These are phyloP conservation scores for Panaeolus papilionaceus DNA, from an alignment of 768 basidiomycete species.

Conservation along the genomic window DNA sequence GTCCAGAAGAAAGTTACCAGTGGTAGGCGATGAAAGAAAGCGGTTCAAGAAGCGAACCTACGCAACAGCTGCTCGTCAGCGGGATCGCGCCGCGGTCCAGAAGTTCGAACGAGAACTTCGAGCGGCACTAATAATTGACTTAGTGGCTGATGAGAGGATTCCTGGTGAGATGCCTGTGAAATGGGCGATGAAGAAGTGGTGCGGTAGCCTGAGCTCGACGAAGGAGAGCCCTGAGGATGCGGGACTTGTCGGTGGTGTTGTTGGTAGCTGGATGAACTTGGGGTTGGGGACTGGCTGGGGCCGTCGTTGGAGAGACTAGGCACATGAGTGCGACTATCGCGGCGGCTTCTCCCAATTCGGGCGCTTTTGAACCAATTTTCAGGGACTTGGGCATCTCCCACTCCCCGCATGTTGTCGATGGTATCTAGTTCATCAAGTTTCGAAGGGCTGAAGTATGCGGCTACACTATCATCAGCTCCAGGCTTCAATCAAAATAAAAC, in stretches of 20 bases:
- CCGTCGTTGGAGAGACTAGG: constrained; percentile 12
- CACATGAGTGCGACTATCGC: constrained; percentile 52
- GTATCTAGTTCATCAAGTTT: constrained; percentile 74
- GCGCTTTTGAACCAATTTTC: constrained; percentile 84
- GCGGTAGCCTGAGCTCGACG: constrained; percentile 37
- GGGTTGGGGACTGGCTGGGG: constrained; percentile 20
- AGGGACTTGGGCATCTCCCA: constrained; percentile 72
- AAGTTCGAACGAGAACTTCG: constrained; percentile 60
- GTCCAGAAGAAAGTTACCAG: neutral
- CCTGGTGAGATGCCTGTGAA: constrained; percentile 42
- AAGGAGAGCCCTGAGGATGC: constrained; percentile 32
- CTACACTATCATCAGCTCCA: constrained; percentile 48
- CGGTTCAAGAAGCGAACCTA: constrained; percentile 50
- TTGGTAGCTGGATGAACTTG: constrained; percentile 18
- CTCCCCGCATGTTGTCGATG: constrained; percentile 70
- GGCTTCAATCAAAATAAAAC: constrained; percentile 16
- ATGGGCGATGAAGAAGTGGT: constrained; percentile 45
- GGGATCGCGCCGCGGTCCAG: constrained; percentile 64
- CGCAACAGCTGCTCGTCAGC: constrained; percentile 69
- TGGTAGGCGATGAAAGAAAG: neutral
- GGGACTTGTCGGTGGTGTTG: constrained; percentile 30
- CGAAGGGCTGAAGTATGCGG: constrained; percentile 86
- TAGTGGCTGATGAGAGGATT: constrained; percentile 30
- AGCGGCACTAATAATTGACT: constrained; percentile 65
- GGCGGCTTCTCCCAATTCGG: constrained; percentile 66